Evolutionary conservation across 164 flowering plant species (phyloP), one percentile per base, ranked within the genome.

Genomic region (Dillenia suffruticosa): DNA sequence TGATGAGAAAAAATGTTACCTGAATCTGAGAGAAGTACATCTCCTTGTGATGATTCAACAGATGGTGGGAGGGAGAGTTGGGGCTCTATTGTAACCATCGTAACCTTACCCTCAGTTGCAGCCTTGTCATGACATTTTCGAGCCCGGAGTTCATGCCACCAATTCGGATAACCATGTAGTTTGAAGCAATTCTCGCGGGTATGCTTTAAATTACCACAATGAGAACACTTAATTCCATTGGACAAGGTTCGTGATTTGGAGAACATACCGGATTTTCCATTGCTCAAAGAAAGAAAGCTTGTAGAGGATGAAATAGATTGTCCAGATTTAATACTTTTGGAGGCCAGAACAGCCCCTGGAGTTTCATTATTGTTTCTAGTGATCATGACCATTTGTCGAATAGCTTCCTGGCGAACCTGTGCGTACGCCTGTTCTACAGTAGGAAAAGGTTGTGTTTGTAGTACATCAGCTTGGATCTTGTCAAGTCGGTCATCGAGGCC

Each of bases 161-260:
- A 72, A 12, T 72, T 54, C 5, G 61, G 71, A 63, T 67, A 68
- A 1, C 68, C 65, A 52, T 64, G 66, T 15, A 65, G 8, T 16
- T 64, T 40, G 19, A 61, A 73, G 14, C 68, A 68, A 10, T 15
- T 56, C 0, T 68, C 66, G 6, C 14, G 12, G 1, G 45, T 43
- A 32, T 72, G 68, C 40, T 60, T 68, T 10, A 49, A 2, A 19
- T 51, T 60, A 13, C 62, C 58, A 51, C 65, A 72, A 22, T 68
- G 69, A 57, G 72, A 8, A 45, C 68, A 68, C 44, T 45, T 49
- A 1, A 17, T 5, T 6, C 56, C 45, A 44, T 61, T 54, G 0
- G 46, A 14, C 10, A 14, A 12, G 11, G 58, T 12, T 26, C 24
- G 44, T 4, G 70, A 9, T 32, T 59, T 59, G 49, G 49, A 47